Percentiles rank a stretch among this genome's conserved stretches.
Evolutionary conservation across 192 early-diverging fungal genomes (phyloP).

Genomic region (Backusella parvicylindrica): DNA sequence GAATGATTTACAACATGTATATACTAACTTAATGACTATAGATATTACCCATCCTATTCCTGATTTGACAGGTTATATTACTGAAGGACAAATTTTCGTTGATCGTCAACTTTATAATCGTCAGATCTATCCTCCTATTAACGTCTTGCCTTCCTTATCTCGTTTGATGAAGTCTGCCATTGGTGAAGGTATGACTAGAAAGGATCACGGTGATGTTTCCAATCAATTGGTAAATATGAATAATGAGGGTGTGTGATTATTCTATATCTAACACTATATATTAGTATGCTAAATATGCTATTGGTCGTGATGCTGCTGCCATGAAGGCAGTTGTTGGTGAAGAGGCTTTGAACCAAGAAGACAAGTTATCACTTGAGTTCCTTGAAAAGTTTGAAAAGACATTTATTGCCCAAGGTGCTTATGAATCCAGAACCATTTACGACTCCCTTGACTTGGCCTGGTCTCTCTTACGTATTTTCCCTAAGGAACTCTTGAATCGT

Average conservation of each 20-base stretch:
- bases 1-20: neutral
- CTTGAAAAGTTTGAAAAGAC: conserved; percentile 99
- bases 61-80: conserved; percentile 99
- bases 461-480: conserved; percentile 98
- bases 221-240: conserved; percentile 81
- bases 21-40: neutral
- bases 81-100: conserved; percentile 99
- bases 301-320: conserved; percentile 95
- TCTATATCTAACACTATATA: neutral
- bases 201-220: conserved; percentile 98
- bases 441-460: conserved; percentile 98
- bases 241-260: too few relatives aligned
- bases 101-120: conserved; percentile 98
- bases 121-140: conserved; percentile 99
- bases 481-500: conserved; percentile 99
- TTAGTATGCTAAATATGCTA: conserved; percentile 98
- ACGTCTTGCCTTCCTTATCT: conserved; percentile 97
- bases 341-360: conserved; percentile 97
- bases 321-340: conserved; percentile 99
- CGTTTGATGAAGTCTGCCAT: conserved; percentile 99
- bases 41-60: conserved; percentile 99
- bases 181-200: conserved; percentile 95
- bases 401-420: conserved; percentile 94
- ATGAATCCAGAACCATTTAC: conserved; percentile 95
- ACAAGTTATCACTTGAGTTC: conserved; percentile 96